These are phyloP conservation scores for Hymenoscyphus repandus DNA, from an alignment of 2,329 filamentous ascomycete species.

Conservation along the genomic window DNA sequence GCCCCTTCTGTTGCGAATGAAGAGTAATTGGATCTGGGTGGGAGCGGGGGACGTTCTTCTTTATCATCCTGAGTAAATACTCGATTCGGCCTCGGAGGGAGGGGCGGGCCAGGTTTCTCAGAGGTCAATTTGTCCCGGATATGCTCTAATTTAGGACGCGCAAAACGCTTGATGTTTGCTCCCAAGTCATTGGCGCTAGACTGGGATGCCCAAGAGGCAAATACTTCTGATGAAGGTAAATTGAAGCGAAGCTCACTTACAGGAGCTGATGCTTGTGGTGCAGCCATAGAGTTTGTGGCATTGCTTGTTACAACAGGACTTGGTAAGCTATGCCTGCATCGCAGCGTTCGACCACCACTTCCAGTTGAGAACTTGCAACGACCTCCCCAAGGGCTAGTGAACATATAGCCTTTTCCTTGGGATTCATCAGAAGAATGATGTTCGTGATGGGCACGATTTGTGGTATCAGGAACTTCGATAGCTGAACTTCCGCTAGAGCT, in stretches of 20 bases:
- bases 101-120: conserved; percentile 20
- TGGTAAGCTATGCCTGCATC: conserved; percentile 67
- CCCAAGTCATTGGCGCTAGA: conserved; percentile 13
- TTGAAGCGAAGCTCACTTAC: conserved; percentile 91
- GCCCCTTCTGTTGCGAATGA: conserved; percentile 12
- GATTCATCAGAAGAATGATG: conserved; percentile 11
- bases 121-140: conserved; percentile 30
- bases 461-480: conserved; percentile 1
- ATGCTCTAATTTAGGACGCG: conserved; percentile 20
- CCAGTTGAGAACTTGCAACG: conserved; percentile 81
- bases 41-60: conserved; percentile 23
- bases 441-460: neutral
- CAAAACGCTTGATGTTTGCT: conserved; percentile 13
- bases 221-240: conserved; percentile 57
- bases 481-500: conserved; percentile 16
- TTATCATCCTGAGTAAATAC: conserved; percentile 23
- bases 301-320: conserved; percentile 32
- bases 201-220: conserved; percentile 30
- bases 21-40: conserved; percentile 16
- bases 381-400: conserved; percentile 81
- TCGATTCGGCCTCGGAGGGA: conserved; percentile 18
- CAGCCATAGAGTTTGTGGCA: conserved; percentile 8
- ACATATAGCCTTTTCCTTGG: conserved; percentile 59
- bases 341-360: conserved; percentile 66
- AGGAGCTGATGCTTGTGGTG: conserved; percentile 17